These are phyloP conservation scores for Phanerodontia chrysosporium DNA, from an alignment of 768 basidiomycete genomes.

Conservation along the genomic window DNA sequence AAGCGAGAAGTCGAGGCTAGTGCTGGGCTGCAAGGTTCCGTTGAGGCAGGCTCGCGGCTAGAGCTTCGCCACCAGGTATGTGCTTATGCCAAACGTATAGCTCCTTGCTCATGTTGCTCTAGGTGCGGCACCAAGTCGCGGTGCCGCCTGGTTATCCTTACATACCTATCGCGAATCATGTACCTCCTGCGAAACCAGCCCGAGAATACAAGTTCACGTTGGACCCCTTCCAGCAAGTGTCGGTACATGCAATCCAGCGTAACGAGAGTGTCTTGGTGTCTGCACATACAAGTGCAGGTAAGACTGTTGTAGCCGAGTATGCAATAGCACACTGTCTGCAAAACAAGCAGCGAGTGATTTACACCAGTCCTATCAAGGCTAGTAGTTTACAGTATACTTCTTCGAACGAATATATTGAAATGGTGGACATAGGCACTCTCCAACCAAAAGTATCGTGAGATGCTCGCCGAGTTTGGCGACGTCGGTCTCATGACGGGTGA, in stretches of 20 bases:
- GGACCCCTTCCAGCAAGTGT: slow-evolving; percentile 96
- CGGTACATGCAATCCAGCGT: slow-evolving; percentile 90
- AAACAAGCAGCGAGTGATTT: slow-evolving; percentile 94
- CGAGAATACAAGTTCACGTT: slow-evolving; percentile 94
- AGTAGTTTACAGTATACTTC: slow-evolving; percentile 25
- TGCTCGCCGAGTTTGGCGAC: slow-evolving; percentile 95
- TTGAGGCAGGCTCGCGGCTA: slow-evolving; percentile 60
- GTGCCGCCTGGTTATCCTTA: slow-evolving; percentile 92
- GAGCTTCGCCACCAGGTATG: slow-evolving; percentile 83
- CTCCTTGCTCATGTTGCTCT: not conserved
- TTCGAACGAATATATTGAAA: slow-evolving; percentile 12
- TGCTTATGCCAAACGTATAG: too few species aligned
- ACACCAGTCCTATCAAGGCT: slow-evolving; percentile 99
- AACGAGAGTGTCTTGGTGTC: slow-evolving; percentile 98
- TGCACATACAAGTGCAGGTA: slow-evolving; percentile 97
- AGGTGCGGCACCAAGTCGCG: slow-evolving; percentile 96
- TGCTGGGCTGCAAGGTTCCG: slow-evolving; percentile 76
- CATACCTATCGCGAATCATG: slow-evolving; percentile 83
- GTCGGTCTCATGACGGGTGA: slow-evolving; percentile 99
- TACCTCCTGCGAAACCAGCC: slow-evolving; percentile 87
- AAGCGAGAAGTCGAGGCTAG: slow-evolving; percentile 88
- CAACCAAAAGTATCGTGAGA: slow-evolving; percentile 98
- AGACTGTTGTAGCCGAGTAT: slow-evolving; percentile 99
- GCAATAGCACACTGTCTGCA: slow-evolving; percentile 95
- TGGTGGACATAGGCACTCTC: slow-evolving; percentile 72